Evolutionary conservation across 148 eudicot genomes (phyloP), one percentile per base, ranked within the genome.

Genomic region (Vaccinium myrtillus): DNA sequence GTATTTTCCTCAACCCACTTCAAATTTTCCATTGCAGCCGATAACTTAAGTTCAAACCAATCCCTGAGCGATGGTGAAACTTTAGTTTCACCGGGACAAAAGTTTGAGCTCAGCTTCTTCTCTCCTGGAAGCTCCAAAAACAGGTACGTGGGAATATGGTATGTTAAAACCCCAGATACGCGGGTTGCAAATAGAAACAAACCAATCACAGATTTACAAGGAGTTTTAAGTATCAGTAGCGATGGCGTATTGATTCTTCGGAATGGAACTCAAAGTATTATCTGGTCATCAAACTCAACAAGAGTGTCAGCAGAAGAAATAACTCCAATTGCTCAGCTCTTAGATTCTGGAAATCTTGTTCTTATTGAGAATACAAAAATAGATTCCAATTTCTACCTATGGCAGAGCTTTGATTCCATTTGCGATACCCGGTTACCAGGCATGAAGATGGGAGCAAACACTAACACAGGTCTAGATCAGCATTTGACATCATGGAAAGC

Each of bases 321-420:
- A 73, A 79, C 36, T 67, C 86, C 50, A 18, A 51, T 63, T 11
- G 84, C 77, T 5, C 80, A 84, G 59, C 59, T 84, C 8, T n/a
- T 87, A 7, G 73, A 84, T 50, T 58, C 86, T 6, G 90, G 88
- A 7, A 88, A 86, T 69, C 81, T 88, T 27, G 80, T 84, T 1
- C 53, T 88, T 0, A n/a, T 4, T 46, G 85, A 84, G 3, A 43
- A 6, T 18, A 74, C 21, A 5, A 19, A 74, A 12, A 70, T n/a
- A 25, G 21, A 16, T 36, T 50, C 81, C 27, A 65, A 27, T 9
- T 49, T 6, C 80, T n/a, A 77, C 43, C 53, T 27, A 51, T 78
- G 80, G 80, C 80, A 78, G 32, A 78, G 80, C 61, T 78, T 78
- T 27, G 61, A 78, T 78, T 53, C 23, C 80, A 32, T 36, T 15